Evolutionary conservation across 352 stramenopile genomes (phyloP), one percentile per base, ranked within the genome.

Genomic region (Globisporangium acanthophoron): DNA sequence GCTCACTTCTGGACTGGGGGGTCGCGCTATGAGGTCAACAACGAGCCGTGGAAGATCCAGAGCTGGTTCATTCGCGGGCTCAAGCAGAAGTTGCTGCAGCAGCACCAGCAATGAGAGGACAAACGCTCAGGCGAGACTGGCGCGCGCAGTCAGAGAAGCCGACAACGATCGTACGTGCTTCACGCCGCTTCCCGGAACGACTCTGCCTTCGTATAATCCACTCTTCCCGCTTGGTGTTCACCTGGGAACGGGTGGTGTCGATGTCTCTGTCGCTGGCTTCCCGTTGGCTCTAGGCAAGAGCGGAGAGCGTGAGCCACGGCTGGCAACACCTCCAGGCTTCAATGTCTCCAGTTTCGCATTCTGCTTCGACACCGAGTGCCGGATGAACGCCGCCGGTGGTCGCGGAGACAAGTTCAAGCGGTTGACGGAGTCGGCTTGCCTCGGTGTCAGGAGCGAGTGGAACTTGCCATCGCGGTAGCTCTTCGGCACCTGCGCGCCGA

Each of bases 401-500:
- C 65, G 61, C 0, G 70, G 63, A 15, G 64, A 80, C 9, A 76
- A 45, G 48, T 83, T 64, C 0, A 87, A 59, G 4, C 76, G 68
- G 62, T 80, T 79, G 0, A 85, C 74, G 0, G 76, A 75, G 48
- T 82, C 66, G 13, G 66, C 66, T 52, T 88, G 78, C 9, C 67
- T 59, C 0, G 76, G 54, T 9, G 72, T 71, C 39, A 88, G 58
- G 2, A 88, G 45, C 13, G 76, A 66, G 12, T 73, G 62, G 62
- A 87, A 88, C 20, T 70, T 65, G 0, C 76, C 78, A 18, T 74
- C 64, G n/a, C 78, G 76, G 62, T 74, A 87, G 54, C 69, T 72
- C 54, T 85, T 87, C 5, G 78, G 78, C 7, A 87, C 76, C 18
- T 75, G 70, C 9, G 68, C 54, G 33, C 69, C 67, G 13, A 86